Evolutionary conservation across 371 early-diverging fungal genomes (phyloP).

Genomic region (Mucor saturninus): DNA sequence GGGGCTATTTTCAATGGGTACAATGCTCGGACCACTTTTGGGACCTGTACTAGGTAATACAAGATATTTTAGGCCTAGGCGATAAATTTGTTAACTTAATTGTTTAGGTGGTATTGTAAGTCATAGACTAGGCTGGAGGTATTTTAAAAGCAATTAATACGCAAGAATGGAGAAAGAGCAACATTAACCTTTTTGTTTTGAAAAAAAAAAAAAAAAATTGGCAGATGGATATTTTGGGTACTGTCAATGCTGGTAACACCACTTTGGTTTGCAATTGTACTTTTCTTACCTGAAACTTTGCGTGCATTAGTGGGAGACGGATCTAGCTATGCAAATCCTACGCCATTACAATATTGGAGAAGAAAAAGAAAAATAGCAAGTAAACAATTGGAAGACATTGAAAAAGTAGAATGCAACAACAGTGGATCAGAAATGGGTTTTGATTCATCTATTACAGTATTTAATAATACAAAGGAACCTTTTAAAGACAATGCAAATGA

Average conservation of each 20-base stretch:
- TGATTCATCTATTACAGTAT: not conserved
- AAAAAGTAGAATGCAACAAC: not conserved
- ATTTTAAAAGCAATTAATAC: not conserved
- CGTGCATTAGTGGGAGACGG: conserved; percentile 44
- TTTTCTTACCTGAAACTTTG: conserved; percentile 69
- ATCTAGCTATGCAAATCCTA: conserved; percentile 33
- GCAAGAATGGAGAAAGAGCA: no score
- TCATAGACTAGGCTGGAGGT: conserved; percentile 41
- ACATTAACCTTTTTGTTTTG: not conserved
- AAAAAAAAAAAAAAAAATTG: not conserved
- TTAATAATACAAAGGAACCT: not conserved
- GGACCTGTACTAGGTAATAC: conserved; percentile 2
- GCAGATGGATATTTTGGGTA: conserved; percentile 64
- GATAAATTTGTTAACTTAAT: not conserved
- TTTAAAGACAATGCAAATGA: not conserved
- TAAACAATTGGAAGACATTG: not conserved
- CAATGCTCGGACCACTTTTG: conserved; percentile 53
- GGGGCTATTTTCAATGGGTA: conserved; percentile 58
- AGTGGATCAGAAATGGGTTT: not conserved
- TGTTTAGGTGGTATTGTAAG: conserved; percentile 37
- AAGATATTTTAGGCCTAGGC: not conserved
- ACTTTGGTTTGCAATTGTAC: conserved; percentile 48
- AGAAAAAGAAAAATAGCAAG: not conserved
- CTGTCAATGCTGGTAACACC: conserved; percentile 53
- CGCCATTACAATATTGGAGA: conserved; percentile 26